Base-by-base conservation (phyloP, 768 basidiomycete genomes). In the Pisolithus orientalis region DNA sequence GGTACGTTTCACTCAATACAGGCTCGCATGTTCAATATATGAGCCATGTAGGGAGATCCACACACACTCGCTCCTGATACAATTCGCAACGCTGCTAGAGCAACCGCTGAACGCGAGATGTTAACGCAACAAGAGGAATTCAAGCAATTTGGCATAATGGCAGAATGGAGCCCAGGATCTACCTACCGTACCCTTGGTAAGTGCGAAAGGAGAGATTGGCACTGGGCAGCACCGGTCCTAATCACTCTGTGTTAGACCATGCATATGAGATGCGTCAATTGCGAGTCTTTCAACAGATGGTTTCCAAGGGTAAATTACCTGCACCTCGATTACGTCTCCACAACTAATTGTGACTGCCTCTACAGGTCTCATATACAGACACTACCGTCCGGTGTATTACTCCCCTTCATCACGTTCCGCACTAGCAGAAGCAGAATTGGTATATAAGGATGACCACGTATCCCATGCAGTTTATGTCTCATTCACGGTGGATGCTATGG, bases 381-480 rank as follows among this genome's bases (percentile, higher is more conserved):
- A 88, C 55, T 84, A 90, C 59, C 84, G 93, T 28, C 95, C 95
- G 0, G 91, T 94, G 5, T 83, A 96, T 65, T 97, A 91, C 66
- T 97, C 95, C 0, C 95, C 95, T 3, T 95, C 94, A 0, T 96
- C 94, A 1, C 82, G 80, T 39, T 94, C 95, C 6, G 95, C 95
- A 0, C 72, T 99, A 13, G 95, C 95, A 0, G 95, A 99, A 70
- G 92, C 94, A 5, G 95, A 99, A 65, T 75, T 99, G 28, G 78
- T 82, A 27, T 97, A 97, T 71, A 84, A 82, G 55, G 94, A 96
- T 29, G 81, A 89, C 59, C 94, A 96, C 64, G 71, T 84, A 44
- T 96, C 94, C 0, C 83, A 87, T 57, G 90, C 93, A 5, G 90
- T 89, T 39, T 97, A 90, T 61, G 88, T 96, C 39, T 72, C 78